A percentile compares a stretch with the other conserved stretches of the same genome.
Evolutionary conservation across 345 rosid genomes (phyloP).

Genomic region (Sonneratia alba): DNA sequence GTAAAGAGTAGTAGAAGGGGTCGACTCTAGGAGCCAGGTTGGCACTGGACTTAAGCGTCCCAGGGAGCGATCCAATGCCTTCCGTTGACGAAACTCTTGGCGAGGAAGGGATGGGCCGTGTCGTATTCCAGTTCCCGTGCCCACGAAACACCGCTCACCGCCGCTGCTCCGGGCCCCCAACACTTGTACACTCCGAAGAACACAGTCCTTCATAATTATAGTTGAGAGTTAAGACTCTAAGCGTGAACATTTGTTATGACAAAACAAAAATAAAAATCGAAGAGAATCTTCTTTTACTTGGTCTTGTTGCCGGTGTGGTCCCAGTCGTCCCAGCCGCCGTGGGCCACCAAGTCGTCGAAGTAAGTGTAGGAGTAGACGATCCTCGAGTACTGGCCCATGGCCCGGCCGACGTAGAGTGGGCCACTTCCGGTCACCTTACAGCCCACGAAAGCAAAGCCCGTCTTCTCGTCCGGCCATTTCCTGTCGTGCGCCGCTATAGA

Average conservation of each 20-base stretch:
- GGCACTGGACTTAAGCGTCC: constrained; percentile 35
- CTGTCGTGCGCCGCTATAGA: constrained; percentile 88
- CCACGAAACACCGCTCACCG: constrained; percentile 74
- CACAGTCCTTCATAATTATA: constrained; percentile 41
- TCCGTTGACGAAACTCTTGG: constrained; percentile 87
- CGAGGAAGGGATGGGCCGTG: constrained; percentile 69
- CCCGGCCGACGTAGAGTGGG: constrained; percentile 76
- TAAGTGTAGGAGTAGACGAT: constrained; percentile 82
- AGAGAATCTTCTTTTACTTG: constrained; percentile 34
- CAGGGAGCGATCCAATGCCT: constrained; percentile 80
- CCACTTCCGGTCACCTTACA: constrained; percentile 84
- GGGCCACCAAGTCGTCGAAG: constrained; percentile 80
- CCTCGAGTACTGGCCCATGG: constrained; percentile 95
- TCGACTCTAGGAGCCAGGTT: background rate
- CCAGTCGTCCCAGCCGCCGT: constrained; percentile 99
- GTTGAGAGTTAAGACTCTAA: background rate
- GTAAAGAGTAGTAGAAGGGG: background rate
- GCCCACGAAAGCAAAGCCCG: constrained; percentile 72
- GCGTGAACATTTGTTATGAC: no score
- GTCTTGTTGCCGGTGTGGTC: constrained; percentile 80
- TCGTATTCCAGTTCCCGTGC: constrained; percentile 76
- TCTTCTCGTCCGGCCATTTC: constrained; percentile 68
- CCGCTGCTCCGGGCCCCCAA: constrained; percentile 78
- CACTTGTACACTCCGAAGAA: constrained; percentile 90
- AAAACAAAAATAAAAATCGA: no score